Evolutionary conservation across 805 yeast genomes (phyloP), one percentile per base, ranked within the genome.

Genomic region (Ogataea ramenticola): DNA sequence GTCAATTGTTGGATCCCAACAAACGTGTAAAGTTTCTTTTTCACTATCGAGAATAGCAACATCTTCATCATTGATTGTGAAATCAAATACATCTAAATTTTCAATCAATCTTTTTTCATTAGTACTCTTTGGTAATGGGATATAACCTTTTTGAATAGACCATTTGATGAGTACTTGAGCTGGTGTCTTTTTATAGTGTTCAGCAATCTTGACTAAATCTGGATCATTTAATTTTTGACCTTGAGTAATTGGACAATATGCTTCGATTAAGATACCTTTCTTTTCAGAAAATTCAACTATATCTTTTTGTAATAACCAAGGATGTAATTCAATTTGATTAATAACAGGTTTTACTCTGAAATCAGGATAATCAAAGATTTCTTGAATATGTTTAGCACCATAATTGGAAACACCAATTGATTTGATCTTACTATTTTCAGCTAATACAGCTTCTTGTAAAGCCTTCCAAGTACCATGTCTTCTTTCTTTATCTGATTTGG

Each of bases 161-260:
- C 91, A 85, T 49, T 80, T 74, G 42, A 83, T 66, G 48, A 84
- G 62, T 20, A 83, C 71, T 52, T 82, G 86, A 10, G 79, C 81
- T 17, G 76, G 67, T 10, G 78, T 55, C 34, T 70, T 67, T 2
- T 65, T 64, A 46, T 71, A 73, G 50, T 75, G 75, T 39, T 66
- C 55, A 43, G 79, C 75, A 46, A 82, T 65, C 21, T 55, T 61
- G 8, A 61, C 39, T 16, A 77, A 38, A n/a, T 62, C 66, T 0
- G 71, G 67, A 51, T 76, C 80, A 39, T 61, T 54, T 33, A 77
- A 53, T 50, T 67, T 71, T 24, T 41, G 49, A 29, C 80, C 83
- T 47, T 74, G 73, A 1, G 84, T 80, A 55, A 82, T 67, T 15
- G 89, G 87, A 21, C 81, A 70, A 62, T 76, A 82, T 1, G 87